Base-by-base conservation (phyloP, 73 alveolate genomes). In the Blepharisma japonicum region DNA sequence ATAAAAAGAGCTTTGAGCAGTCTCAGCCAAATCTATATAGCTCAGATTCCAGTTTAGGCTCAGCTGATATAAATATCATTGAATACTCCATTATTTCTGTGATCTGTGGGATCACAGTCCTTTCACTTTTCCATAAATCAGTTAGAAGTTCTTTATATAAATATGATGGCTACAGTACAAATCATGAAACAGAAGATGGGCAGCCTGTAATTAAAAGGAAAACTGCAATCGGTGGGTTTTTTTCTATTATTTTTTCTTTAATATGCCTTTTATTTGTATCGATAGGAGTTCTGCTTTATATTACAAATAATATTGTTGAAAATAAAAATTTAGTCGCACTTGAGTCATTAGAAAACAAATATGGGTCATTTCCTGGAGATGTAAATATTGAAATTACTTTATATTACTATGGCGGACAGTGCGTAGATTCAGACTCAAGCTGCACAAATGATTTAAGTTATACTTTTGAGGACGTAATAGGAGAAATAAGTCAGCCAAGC, bases 171-270 rank as follows among this genome's bases (percentile, higher is more conserved):
- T 32, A 32, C 42, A 32, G 42, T 32, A 32, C 42, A 32, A 32
- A 32, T 32, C 42, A 32, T 32, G 42, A 32, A 32, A 32, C 42
- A 32, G 42, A 32, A 32, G 42, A 32, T 0, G 42, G 42, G 14
- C 47, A 9, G 14, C 74, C 74, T 18, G 47, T 61, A 14, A 61
- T 61, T 8, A 14, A 61, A n/a, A 61, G 47, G 46, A 61, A 5
- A 18, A 61, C 74, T 25, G 23, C 47, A 8, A 18, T 61, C 14
- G 74, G 74, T 1, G 74, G 74, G 5, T 25, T 61, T 61, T 61
- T 61, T 61, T 18, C 74, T 25, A 14, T 61, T 2, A 61, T 61
- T n/a, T 61, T 61, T 61, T 8, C 23, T 14, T 61, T 61, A 14
- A 39, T n/a, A 14, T n/a, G 47, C 39, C 23, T 14, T 25, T n/a